phyloP scores from a whole-genome alignment of 352 stramenopile genomes.

The Pythium plurisporium region DNA sequence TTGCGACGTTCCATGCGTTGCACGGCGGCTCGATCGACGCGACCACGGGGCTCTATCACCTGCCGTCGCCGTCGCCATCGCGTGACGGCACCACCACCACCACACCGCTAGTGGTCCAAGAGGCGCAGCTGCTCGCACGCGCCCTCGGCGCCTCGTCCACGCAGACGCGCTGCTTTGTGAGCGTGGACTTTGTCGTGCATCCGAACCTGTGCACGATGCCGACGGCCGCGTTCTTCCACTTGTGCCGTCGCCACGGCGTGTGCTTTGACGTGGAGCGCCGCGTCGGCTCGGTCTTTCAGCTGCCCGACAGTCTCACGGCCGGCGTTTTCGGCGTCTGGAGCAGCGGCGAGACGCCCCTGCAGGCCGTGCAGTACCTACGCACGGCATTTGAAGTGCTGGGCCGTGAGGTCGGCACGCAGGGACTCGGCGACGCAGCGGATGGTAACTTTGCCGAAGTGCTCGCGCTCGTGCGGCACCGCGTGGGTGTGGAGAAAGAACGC shows the following conservation, averaged over 20 bases:
- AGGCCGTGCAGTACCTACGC: conserved; percentile 53
- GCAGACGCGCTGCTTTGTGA: conserved; percentile 42
- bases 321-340: conserved; percentile 71
- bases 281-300: conserved; percentile 67
- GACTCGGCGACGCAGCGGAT: conserved; percentile 9
- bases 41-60: conserved; percentile 30
- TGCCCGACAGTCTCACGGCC: conserved; percentile 75
- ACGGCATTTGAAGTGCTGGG: conserved; percentile 74
- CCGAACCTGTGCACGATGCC: conserved; percentile 73
- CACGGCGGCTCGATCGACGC: conserved; percentile 37
- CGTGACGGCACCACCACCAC: not conserved
- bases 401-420: conserved; percentile 50
- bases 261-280: conserved; percentile 77
- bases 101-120: conserved; percentile 16
- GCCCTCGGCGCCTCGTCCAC: not conserved
- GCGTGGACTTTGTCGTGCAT: conserved; percentile 74
- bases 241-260: conserved; percentile 82
- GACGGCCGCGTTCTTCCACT: conserved; percentile 85
- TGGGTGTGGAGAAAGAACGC: conserved; percentile 25
- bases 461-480: conserved; percentile 38
- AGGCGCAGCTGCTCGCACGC: conserved; percentile 21
- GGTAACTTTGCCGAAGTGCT: conserved; percentile 66
- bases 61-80: conserved; percentile 15
- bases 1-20: conserved; percentile 67
- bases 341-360: conserved; percentile 43